phyloP scores from a whole-genome alignment of 352 stramenopile species.

The Phytopythium vexans region DNA sequence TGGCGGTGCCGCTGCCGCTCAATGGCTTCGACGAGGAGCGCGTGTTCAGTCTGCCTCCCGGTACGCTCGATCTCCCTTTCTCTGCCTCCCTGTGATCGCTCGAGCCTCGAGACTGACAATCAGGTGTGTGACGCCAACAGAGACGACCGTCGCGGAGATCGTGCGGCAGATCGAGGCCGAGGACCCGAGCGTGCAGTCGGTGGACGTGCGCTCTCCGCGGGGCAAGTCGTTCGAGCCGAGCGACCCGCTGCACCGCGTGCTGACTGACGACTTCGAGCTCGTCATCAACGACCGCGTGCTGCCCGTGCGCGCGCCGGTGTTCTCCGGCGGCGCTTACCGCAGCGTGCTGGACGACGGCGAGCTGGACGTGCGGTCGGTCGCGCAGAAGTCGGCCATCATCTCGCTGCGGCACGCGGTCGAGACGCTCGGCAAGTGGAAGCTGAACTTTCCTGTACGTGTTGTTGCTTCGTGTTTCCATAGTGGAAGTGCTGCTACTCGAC shows the following conservation, averaged over 20 bases:
- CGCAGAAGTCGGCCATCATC: slow-evolving; percentile 80
- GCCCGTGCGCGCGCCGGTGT: slow-evolving; percentile 66
- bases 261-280: slow-evolving; percentile 83
- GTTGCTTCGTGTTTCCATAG: background rate
- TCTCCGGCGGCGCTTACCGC: slow-evolving; percentile 68
- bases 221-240: slow-evolving; percentile 56
- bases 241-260: slow-evolving; percentile 61
- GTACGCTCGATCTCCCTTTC: slow-evolving; percentile 16
- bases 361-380: slow-evolving; percentile 74
- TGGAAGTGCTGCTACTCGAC: background rate
- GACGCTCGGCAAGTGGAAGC: slow-evolving; percentile 75
- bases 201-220: slow-evolving; percentile 59
- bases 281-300: slow-evolving; percentile 78
- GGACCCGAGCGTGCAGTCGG: slow-evolving; percentile 64
- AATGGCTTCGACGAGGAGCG: slow-evolving; percentile 74
- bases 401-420: slow-evolving; percentile 69
- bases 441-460: slow-evolving; percentile 44
- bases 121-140: slow-evolving; percentile 16
- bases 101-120: background rate
- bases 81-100: background rate
- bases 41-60: slow-evolving; percentile 71
- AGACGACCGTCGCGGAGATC: slow-evolving; percentile 73
- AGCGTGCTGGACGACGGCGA: slow-evolving; percentile 70
- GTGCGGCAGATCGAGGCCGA: slow-evolving; percentile 74
- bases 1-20: slow-evolving; percentile 76